Base-by-base conservation (phyloP, 495 filamentous ascomycete species). In the Umbilicaria muhlenbergii region DNA sequence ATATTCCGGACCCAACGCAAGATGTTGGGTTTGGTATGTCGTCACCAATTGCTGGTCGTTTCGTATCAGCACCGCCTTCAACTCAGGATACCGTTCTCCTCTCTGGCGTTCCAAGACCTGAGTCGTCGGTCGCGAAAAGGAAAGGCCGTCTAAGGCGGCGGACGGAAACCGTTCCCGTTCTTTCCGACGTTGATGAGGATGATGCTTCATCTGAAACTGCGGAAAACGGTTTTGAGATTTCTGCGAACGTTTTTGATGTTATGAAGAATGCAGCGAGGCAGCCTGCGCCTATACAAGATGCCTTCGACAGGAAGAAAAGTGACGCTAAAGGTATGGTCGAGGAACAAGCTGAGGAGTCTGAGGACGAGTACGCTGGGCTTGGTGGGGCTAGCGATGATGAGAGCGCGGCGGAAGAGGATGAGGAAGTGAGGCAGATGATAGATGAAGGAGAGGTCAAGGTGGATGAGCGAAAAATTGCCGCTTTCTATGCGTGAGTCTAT, bases 321-420 rank as follows among this genome's bases (percentile, higher is more conserved):
- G 82, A 86, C 52, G 88, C 86, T 0, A 86, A 78, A 44, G 78
- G 79, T 12, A 85, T 94, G 67, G 66, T 99, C 14, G 74, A 96
- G 47, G 91, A 96, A 48, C 85, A 91, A 53, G 91, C 91, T 34
- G 85, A 91, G 51, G 91, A 99, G 65, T 96, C 92, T 0, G 92
- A 96, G 57, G 91, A 99, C 57, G 91, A 99, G 58, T 99, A 94
- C 56, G 91, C 88, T 31, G 92, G 92, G 2, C 67, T 96, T 34
- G 92, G 92, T 38, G 91, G 91, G 35, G 81, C 71, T 3, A 86
- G 85, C 58, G 87, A 89, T 39, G 92, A 98, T 46, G 85, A 86
- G 34, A 81, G 78, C 39, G 75, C 67, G 17, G 78, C 80, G 33
- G 83, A 86, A 44, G 73, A 81, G 39, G 75, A 73, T 32, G 73